Evolutionary conservation across 441 rosid genomes (phyloP), one percentile per base, ranked within the genome.

Genomic region (Arabidopsis hybrid): DNA sequence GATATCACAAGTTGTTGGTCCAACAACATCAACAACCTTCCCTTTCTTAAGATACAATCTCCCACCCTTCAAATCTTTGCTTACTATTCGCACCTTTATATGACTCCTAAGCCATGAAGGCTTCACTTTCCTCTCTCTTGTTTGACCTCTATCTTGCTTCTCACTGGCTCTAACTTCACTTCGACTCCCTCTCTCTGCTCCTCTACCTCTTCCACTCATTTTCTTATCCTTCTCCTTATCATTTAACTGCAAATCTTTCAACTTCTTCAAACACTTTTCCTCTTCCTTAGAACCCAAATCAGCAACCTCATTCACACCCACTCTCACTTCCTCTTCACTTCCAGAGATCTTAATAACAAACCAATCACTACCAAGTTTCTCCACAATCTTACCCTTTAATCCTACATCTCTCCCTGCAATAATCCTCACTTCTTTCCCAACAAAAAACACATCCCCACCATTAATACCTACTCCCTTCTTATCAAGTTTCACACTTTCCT

Each of bases 1-100:
- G 59, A 93, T 55, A 76, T 91, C 90, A 58, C 97, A 93, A 0
- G 57, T 73, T 6, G 78, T 83, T 1, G 91, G 96, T 45, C 90
- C 88, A 16, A 88, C 86, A 38, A 86, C 95, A 79, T 93, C 97
- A 55, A 87, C 91, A 77, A 79, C 79, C 6, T 5, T 63, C 8
- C 87, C 98, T 65, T 91, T 90, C 87, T 93, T 91, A 86, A 85
- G 76, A 74, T 91, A 88, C 38, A 91, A 75, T 60, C 83, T 89
- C 18, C 98, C 96, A 61, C 88, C 82, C 74, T 76, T 83, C 77
- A 91, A 75, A 45, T 84, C 82, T 80, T 85, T 91, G 79, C 96
- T 91, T 26, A 88, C 77, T 13, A 93, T 67, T 70, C 93, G 81
- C 73, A 89, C 93, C 53, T 87, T 80, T 72, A 93, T 87, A 72